phyloP scores from a whole-genome alignment of 805 yeast species.

The Candida ortonii region DNA sequence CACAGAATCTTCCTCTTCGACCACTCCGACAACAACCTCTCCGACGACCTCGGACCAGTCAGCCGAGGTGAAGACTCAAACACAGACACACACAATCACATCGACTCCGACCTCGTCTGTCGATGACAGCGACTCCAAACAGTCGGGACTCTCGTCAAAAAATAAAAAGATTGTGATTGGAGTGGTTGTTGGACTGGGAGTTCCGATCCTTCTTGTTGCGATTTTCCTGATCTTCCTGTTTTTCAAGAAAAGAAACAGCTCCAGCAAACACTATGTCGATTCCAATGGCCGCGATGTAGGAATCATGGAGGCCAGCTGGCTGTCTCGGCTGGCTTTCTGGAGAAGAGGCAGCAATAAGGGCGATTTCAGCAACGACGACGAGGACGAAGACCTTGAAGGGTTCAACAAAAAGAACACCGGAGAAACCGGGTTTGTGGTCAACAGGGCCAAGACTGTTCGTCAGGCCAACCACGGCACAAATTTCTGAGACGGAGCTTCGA shows the following conservation, averaged over 20 bases:
- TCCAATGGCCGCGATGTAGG: constrained; percentile 35
- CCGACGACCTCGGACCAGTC: constrained; percentile 2
- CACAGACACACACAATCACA: constrained; percentile 14
- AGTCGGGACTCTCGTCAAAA: constrained; percentile 45
- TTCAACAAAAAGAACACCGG: constrained; percentile 16
- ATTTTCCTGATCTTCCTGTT: constrained; percentile 13
- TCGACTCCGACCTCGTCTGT: constrained; percentile 31
- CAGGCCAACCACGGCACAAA: constrained; percentile 27
- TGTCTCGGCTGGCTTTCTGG: constrained; percentile 28
- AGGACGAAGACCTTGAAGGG: constrained; percentile 16
- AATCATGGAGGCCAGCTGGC: constrained; percentile 26
- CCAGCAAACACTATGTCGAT: constrained; percentile 31
- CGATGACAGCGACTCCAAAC: constrained; percentile 3
- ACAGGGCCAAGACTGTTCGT: constrained; percentile 30
- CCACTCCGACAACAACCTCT: no score
- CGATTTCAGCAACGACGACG: constrained; percentile 27
- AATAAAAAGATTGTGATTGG: constrained; percentile 60
- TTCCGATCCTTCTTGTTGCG: constrained; percentile 47
- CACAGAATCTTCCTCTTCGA: constrained; percentile 6
- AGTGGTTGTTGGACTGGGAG: constrained; percentile 69
- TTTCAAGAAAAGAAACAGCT: constrained; percentile 19
- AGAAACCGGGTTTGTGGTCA: constrained; percentile 32
- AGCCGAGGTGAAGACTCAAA: constrained; percentile 3
- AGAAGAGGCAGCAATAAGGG: constrained; percentile 18
- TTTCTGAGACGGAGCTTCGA: constrained; percentile 19